Percentiles rank a stretch among this genome's conserved stretches.
Evolutionary conservation across 2,329 filamentous ascomycete species (phyloP).

Genomic region (Ophiostoma australiae): DNA sequence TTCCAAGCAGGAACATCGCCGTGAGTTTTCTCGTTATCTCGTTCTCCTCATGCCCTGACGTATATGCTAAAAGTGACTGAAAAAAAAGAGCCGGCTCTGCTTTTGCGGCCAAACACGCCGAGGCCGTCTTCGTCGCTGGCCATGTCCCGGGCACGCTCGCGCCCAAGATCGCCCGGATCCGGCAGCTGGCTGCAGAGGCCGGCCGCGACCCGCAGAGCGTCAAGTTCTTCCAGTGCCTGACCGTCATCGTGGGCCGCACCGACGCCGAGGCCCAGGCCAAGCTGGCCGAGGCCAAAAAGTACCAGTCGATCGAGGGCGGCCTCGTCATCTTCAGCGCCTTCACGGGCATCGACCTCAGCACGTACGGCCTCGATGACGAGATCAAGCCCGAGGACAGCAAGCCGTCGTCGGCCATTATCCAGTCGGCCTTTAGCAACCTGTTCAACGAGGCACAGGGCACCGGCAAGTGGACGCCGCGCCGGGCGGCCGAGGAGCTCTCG

Average conservation of each 20-base stretch:
- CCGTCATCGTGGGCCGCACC: constrained; percentile 16
- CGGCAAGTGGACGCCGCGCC: constrained; percentile 24
- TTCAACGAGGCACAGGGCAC: constrained; percentile 15
- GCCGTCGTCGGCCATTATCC: constrained; percentile 19
- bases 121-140: neutral
- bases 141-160: neutral
- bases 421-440: constrained; percentile 18
- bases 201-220: neutral
- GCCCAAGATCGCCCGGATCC: neutral
- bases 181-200: neutral
- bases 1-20: neutral
- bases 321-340: constrained; percentile 30
- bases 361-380: constrained; percentile 29
- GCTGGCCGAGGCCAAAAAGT: constrained; percentile 23
- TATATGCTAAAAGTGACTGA: neutral
- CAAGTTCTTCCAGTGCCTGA: constrained; percentile 1
- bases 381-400: neutral
- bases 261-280: constrained; percentile 29
- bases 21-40: neutral
- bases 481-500: constrained; percentile 26
- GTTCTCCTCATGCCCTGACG: no score
- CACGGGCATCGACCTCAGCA: constrained; percentile 30
- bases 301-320: constrained; percentile 25
- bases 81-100: neutral
- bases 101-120: neutral